Evolutionary conservation across 345 rosid species (phyloP).

Genomic region (Carallia pectinifolia): DNA sequence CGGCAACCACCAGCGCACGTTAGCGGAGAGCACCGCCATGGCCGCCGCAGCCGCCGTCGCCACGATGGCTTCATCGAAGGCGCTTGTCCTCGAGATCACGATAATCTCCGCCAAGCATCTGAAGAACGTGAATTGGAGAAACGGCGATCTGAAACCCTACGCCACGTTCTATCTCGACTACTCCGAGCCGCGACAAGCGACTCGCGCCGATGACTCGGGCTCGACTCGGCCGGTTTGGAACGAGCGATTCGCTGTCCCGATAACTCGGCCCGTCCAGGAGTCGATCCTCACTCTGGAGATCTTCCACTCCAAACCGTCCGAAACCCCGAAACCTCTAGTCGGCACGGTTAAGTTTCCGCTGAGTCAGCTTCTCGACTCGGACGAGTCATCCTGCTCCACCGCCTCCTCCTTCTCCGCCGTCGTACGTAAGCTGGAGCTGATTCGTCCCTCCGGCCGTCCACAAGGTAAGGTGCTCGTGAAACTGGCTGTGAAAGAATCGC

Average conservation of each 20-base stretch:
- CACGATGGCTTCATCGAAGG: background rate
- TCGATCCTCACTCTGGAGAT: slow-evolving; percentile 22
- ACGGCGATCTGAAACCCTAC: slow-evolving; percentile 28
- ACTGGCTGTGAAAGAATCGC: slow-evolving; percentile 13
- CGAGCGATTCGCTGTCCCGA: slow-evolving; percentile 26
- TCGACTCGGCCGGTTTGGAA: slow-evolving; percentile 26
- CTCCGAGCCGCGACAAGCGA: slow-evolving; percentile 19
- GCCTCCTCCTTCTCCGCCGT: background rate
- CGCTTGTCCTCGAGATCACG: slow-evolving; percentile 15
- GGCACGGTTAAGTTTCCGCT: slow-evolving; percentile 20
- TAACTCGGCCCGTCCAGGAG: slow-evolving; percentile 21
- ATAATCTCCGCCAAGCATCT: slow-evolving; percentile 26
- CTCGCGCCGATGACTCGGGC: slow-evolving; percentile 19
- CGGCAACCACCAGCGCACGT: slow-evolving; percentile 17
- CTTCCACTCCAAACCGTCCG: slow-evolving; percentile 26
- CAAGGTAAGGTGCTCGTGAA: slow-evolving; percentile 20
- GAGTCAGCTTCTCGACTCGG: slow-evolving; percentile 1
- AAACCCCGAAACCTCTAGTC: slow-evolving; percentile 22
- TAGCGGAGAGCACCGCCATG: slow-evolving; percentile 26
- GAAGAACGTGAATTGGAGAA: slow-evolving; percentile 25
- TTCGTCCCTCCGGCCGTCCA: slow-evolving; percentile 24
- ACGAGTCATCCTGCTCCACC: background rate
- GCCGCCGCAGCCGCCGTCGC: slow-evolving; percentile 11
- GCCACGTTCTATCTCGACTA: slow-evolving; percentile 16
- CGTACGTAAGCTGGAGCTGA: slow-evolving; percentile 2